Conservation (phyloP, 768 basidiomycete species). For the Xerocomellus amylosporus region DNA sequence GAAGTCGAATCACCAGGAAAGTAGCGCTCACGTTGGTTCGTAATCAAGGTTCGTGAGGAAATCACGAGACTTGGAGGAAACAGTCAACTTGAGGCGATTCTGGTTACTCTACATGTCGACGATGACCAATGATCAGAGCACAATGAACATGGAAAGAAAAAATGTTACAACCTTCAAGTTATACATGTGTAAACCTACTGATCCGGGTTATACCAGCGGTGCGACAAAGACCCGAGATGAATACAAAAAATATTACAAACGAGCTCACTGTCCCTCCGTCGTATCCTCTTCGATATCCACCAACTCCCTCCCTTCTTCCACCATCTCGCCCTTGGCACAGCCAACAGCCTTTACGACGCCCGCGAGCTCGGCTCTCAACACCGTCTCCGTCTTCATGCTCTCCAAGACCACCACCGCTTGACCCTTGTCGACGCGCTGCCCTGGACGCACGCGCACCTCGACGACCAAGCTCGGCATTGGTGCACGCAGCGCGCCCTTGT, state of each 20-base stretch:
- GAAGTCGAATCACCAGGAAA: background rate
- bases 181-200: too few species aligned
- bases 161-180: too few species aligned
- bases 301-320: slow-evolving; percentile 80
- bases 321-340: slow-evolving; percentile 87
- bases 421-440: slow-evolving; percentile 77
- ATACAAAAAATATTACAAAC: too few species aligned
- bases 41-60: slow-evolving; percentile 50
- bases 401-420: slow-evolving; percentile 82
- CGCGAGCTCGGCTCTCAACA: slow-evolving; percentile 64
- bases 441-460: slow-evolving; percentile 75
- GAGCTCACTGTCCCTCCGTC: slow-evolving; percentile 8
- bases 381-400: slow-evolving; percentile 98
- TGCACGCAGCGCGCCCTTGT: slow-evolving; percentile 67
- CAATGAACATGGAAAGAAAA: background rate
- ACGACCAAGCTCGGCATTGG: slow-evolving; percentile 96
- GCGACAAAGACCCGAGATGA: too few species aligned
- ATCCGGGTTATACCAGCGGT: too few species aligned
- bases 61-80: slow-evolving; percentile 80
- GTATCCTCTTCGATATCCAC: slow-evolving; percentile 58
- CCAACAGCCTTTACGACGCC: slow-evolving; percentile 72
- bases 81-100: slow-evolving; percentile 50
- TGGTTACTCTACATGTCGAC: slow-evolving; percentile 51
- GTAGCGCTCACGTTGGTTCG: background rate
- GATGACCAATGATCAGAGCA: background rate